Conservation (phyloP, 73 alveolate species). For the Uronychia setigera region DNA sequence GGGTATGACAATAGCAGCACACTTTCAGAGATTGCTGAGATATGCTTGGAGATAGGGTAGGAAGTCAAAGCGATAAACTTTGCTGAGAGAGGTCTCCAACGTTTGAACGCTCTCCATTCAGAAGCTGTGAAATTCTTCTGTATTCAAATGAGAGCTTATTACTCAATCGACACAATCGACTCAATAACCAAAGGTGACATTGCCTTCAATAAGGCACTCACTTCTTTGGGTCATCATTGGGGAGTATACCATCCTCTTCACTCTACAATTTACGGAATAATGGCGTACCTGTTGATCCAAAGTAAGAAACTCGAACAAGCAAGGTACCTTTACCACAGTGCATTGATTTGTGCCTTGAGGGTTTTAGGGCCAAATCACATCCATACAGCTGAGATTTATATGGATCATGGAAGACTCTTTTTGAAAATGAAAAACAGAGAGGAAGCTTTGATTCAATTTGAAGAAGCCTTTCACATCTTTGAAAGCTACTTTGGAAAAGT, state of each 20-base stretch:
- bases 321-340: slow-evolving; percentile 49
- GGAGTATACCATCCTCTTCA: slow-evolving; percentile 81
- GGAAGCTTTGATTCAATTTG: slow-evolving; percentile 67
- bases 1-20: slow-evolving; percentile 30
- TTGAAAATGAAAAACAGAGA: slow-evolving; percentile 49
- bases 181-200: slow-evolving; percentile 33
- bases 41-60: slow-evolving; percentile 48
- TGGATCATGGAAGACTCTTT: slow-evolving; percentile 71
- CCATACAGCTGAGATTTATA: slow-evolving; percentile 82
- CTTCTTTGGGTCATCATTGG: slow-evolving; percentile 72
- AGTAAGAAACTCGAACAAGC: slow-evolving; percentile 69
- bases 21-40: slow-evolving; percentile 69
- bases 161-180: slow-evolving; percentile 25
- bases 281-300: slow-evolving; percentile 67
- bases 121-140: slow-evolving; percentile 71
- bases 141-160: slow-evolving; percentile 64
- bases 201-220: slow-evolving; percentile 64
- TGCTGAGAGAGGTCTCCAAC: slow-evolving; percentile 38
- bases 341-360: slow-evolving; percentile 61
- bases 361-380: slow-evolving; percentile 82
- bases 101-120: slow-evolving; percentile 57
- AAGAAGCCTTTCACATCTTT: slow-evolving; percentile 63
- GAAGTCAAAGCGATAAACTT: slow-evolving; percentile 52
- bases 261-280: slow-evolving; percentile 65
- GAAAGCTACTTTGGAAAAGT: slow-evolving; percentile 59